Base-by-base conservation (phyloP, 2,329 filamentous ascomycete species). In the Xylariales sp. region DNA sequence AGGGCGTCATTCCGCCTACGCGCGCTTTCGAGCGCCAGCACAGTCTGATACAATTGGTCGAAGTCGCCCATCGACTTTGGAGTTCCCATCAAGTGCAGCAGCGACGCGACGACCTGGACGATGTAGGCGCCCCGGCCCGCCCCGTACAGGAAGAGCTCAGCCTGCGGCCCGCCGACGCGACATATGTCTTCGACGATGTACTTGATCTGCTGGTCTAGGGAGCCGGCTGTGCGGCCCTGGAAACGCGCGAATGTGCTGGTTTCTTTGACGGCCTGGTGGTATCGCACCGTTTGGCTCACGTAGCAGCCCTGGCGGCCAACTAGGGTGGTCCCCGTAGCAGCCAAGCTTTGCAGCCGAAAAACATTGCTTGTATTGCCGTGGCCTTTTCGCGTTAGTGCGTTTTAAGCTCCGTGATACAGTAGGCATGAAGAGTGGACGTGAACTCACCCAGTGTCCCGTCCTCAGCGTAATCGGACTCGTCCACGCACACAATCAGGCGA, bases 371-470 rank as follows among this genome's bases (percentile, higher is more conserved):
- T 46, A 61, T 68, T 68, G 36, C 62, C 57, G 32, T 62, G 12
- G 36, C 65, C 65, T 67, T 61, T 36, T 8, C n/a, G 18, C 10
- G 57, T 68, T 36, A 68, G 65, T 16, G n/a, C 36, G 28, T 28
- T 41, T n/a, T 18, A 18, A 30, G 8, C 9, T 34, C 1, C 8
- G n/a, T 16, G 23, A 32, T 16, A 46, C 23, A 7, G 5, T 10
- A 43, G 23, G 36, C 23, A 30, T 28, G 10, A 30, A 16, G 36
- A n/a, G 28, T 14, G 54, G 52, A 32, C 1, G n/a, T 14, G 2
- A 7, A 56, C 65, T 49, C 39, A 68, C 65, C 65, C 6, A 65
- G 39, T 5, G 65, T 68, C 34, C 65, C 65, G 54, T 68, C 65
- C 18, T 68, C 65, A 10, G 8, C 23, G 18, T 53, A 68, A 7